A percentile compares a stretch with the other conserved stretches of the same genome.
phyloP scores from a whole-genome alignment of 805 yeast species.

The Starmerella khaoyaiensis region DNA sequence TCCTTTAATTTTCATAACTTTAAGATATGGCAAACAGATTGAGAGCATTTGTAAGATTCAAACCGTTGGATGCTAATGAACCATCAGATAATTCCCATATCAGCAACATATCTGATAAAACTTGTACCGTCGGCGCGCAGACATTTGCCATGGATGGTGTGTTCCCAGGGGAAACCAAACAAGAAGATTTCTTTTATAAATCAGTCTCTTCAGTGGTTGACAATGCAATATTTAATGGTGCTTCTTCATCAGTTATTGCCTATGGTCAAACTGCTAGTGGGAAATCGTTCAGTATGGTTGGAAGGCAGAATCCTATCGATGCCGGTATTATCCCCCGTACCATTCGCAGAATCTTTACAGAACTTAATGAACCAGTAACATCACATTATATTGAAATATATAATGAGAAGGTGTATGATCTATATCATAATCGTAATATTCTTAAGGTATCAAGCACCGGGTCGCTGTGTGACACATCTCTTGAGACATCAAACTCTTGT shows the following conservation, averaged over 20 bases:
- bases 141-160: too few relatives aligned
- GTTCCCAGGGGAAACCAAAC: slow-evolving; percentile 39
- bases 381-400: slow-evolving; percentile 58
- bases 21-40: too few relatives aligned
- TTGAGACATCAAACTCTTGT: neutral
- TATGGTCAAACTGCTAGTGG: slow-evolving; percentile 76
- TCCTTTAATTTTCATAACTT: too few relatives aligned
- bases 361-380: slow-evolving; percentile 26
- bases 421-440: slow-evolving; percentile 34
- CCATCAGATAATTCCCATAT: too few relatives aligned
- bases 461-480: slow-evolving; percentile 45
- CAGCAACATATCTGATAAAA: too few relatives aligned
- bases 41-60: too few relatives aligned
- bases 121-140: too few relatives aligned
- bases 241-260: slow-evolving; percentile 55
- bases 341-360: slow-evolving; percentile 44
- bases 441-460: slow-evolving; percentile 34
- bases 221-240: slow-evolving; percentile 46
- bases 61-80: too few relatives aligned
- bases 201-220: slow-evolving; percentile 49
- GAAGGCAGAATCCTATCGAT: slow-evolving; percentile 30
- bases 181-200: slow-evolving; percentile 45
- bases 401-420: slow-evolving; percentile 61
- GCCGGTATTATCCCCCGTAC: slow-evolving; percentile 64
- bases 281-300: slow-evolving; percentile 66